A percentile compares a stretch with the other conserved stretches of the same genome.
phyloP scores from a whole-genome alignment of 345 rosid genomes.

The Psidium friedrichsthalianum region DNA sequence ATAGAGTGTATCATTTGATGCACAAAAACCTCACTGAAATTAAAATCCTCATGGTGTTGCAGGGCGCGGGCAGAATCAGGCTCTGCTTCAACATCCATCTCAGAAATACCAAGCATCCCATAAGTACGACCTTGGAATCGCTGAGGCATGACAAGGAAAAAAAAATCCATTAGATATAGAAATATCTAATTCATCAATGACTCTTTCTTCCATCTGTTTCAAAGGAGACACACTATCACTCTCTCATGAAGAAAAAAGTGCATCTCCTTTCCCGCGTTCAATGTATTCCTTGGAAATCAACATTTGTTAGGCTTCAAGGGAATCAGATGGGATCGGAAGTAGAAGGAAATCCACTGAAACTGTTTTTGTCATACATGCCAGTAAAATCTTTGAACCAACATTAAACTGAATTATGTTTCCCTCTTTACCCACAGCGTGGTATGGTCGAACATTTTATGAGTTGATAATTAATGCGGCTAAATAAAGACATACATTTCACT shows the following conservation, averaged over 20 bases:
- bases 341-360: not conserved
- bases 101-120: slow-evolving; percentile 73
- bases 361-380: not conserved
- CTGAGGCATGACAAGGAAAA: slow-evolving; percentile 15
- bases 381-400: not conserved
- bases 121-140: slow-evolving; percentile 94
- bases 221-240: not conserved
- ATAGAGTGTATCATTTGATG: slow-evolving; percentile 99
- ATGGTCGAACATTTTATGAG: not conserved
- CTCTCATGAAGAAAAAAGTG: not conserved
- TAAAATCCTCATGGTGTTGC: slow-evolving; percentile 71
- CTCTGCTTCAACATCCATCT: slow-evolving; percentile 62
- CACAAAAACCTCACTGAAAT: slow-evolving; percentile 95
- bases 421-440: not conserved
- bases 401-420: not conserved
- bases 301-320: not conserved
- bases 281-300: not conserved
- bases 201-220: not conserved
- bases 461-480: not conserved
- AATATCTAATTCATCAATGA: not conserved
- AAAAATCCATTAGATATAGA: not conserved
- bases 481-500: not conserved
- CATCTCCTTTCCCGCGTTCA: not conserved
- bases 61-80: slow-evolving; percentile 55
- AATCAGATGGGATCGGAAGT: not conserved